These are phyloP conservation scores for Pseudopyrenochaeta lycopersici DNA, from an alignment of 2,329 filamentous ascomycete species.

Conservation along the genomic window DNA sequence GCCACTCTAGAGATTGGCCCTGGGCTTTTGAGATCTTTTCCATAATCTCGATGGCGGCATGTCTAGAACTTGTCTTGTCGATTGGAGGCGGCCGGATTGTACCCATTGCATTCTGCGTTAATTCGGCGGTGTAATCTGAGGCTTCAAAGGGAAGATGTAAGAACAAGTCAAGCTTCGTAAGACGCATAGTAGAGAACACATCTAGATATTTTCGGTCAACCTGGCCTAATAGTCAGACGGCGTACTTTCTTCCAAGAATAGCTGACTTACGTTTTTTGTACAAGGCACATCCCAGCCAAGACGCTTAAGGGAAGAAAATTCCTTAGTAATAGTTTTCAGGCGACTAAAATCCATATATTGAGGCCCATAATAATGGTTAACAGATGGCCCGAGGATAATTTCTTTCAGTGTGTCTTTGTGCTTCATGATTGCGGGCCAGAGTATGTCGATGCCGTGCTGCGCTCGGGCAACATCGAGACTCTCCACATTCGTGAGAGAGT, in stretches of 20 bases:
- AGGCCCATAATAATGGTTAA: background rate
- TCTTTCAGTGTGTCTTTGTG: slow-evolving; percentile 12
- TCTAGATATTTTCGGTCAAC: slow-evolving; percentile 1
- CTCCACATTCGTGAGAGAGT: slow-evolving; percentile 1
- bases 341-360: background rate
- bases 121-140: background rate
- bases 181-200: slow-evolving; percentile 1
- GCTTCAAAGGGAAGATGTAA: slow-evolving; percentile 3
- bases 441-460: background rate
- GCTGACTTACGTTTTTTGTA: background rate
- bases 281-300: slow-evolving; percentile 7
- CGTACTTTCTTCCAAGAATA: background rate
- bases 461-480: slow-evolving; percentile 3
- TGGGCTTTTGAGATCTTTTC: slow-evolving; percentile 1
- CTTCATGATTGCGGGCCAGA: slow-evolving; percentile 13
- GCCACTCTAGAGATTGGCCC: background rate
- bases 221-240: background rate
- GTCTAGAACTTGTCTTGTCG: background rate
- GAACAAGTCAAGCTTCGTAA: slow-evolving; percentile 11
- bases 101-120: slow-evolving; percentile 3
- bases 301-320: slow-evolving; percentile 3
- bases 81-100: background rate
- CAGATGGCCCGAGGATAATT: slow-evolving; percentile 2
- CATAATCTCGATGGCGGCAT: slow-evolving; percentile 4
- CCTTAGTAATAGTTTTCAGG: background rate